phyloP scores from a whole-genome alignment of 2,329 filamentous ascomycete species.

The Cadophora sp. region DNA sequence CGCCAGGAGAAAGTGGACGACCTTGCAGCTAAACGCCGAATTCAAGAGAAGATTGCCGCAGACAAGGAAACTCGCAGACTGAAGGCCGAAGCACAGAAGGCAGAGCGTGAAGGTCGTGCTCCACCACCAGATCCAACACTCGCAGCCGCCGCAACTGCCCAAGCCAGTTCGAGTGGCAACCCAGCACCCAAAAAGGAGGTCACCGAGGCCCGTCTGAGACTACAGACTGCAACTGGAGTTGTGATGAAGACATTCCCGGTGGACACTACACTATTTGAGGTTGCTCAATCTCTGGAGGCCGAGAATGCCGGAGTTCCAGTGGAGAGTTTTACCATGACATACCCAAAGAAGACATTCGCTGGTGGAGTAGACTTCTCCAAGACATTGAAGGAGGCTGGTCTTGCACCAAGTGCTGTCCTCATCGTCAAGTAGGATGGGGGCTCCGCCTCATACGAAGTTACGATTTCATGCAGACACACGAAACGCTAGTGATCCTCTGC shows the following conservation, averaged over 20 bases:
- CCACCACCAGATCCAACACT: conserved; percentile 48
- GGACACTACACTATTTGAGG: conserved; percentile 91
- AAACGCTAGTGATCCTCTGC: too few relatives aligned
- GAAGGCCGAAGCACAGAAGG: conserved; percentile 86
- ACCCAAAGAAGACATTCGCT: conserved; percentile 82
- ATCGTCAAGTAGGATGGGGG: conserved; percentile 63
- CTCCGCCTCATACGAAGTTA: background rate
- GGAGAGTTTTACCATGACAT: conserved; percentile 82
- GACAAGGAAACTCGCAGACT: conserved; percentile 89
- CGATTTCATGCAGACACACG: background rate
- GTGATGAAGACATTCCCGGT: conserved; percentile 88
- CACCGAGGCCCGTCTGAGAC: conserved; percentile 79
- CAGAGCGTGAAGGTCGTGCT: conserved; percentile 78
- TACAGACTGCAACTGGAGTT: conserved; percentile 79
- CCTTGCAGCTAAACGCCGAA: conserved; percentile 82
- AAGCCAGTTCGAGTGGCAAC: conserved; percentile 53
- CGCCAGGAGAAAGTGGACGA: conserved; percentile 88
- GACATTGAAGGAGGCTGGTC: conserved; percentile 89
- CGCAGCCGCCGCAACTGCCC: conserved; percentile 43
- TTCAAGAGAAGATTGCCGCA: conserved; percentile 92
- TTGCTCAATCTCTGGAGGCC: conserved; percentile 75
- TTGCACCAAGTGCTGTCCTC: conserved; percentile 90
- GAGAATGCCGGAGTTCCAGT: conserved; percentile 77
- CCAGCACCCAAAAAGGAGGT: conserved; percentile 53
- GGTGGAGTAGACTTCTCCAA: conserved; percentile 79